Base-by-base conservation (phyloP, 2,329 filamentous ascomycete species). In the Pseudogymnoascus sp. region DNA sequence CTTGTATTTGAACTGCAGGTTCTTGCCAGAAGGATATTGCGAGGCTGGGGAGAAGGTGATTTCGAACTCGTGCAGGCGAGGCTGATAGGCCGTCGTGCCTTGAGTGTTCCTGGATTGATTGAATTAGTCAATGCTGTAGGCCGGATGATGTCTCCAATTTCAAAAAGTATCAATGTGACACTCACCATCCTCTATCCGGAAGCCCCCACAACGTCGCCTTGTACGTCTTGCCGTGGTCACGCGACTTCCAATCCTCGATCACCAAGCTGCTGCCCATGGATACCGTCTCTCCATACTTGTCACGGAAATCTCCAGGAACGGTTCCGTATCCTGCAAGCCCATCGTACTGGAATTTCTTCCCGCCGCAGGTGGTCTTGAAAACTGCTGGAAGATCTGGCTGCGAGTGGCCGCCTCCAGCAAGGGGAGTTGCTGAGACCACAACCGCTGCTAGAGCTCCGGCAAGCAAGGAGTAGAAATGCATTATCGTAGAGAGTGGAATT, bases 271-370 rank as follows among this genome's bases (percentile, higher is more conserved):
- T 88, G 60, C 88, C 78, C 1, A 86, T 85, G 38, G 85, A 86
- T 30, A 90, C 76, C 0, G 86, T 90, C 70, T 91, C 88, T 30
- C 86, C 86, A 67, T 82, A 86, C 70, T 86, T 85, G 74, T 91
- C 88, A 33, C 79, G 76, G 2, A 81, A 79, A 68, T 85, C 79
- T 33, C 78, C 78, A 0, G 81, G 74, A 2, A 90, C 73, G 62
- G 78, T 80, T 4, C 88, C 88, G 69, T 85, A 90, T 8, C 88
- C 88, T 4, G 84, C 85, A 8, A 91, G 80, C 63, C 82, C 78
- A 60, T 86, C 76, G 71, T 91, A 91, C n/a, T 81, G 78, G 69
- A 88, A 90, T 0, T 74, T 78, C 65, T 84, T 79, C 59, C 83
- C 83, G 66, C 82, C 84, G 72, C 86, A 89, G 12, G 74, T 80